Evolutionary conservation across 768 basidiomycete genomes (phyloP), one percentile per base, ranked within the genome.

Genomic region (Mrakia blollopis): DNA sequence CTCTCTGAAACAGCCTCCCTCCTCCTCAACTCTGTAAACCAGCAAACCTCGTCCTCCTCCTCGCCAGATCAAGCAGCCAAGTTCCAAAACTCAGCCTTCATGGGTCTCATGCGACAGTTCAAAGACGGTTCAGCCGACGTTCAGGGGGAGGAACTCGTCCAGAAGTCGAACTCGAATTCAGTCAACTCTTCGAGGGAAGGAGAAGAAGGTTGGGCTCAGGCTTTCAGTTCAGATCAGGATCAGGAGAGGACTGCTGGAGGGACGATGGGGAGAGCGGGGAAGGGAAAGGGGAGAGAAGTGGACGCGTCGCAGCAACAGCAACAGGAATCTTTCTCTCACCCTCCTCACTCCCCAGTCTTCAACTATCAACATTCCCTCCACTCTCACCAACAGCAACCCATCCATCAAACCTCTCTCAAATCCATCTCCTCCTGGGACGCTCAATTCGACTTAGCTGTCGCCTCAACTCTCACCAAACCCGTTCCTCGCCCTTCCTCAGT

Each of bases 101-200:
- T 97, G 86, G 87, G 87, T 30, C 86, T 97, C 37, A 96, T 97
- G 94, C 88, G 87, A 72, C 89, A 92, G 82, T 84, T 97, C 74
- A 86, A 92, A 54, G 94, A 94, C 83, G 88, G 89, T 11, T 88
- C 91, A 80, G 86, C 93, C 57, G 86, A 89, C 23, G 90, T 96
- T 3, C 89, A 91, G 68, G 92, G 91, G 28, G 90, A 94, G 81
- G 84, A 89, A 72, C 88, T 97, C 83, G 91, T 95, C 16, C 80
- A 82, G 65, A 11, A 68, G 39, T 21, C 37, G 65, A 25, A 16
- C 13, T 32, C 61, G 8, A 18, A 61, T 50, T 25, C 32, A 21
- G 61, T 79, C 39, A 6, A 16, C 18, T 50, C 35, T 39, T 60
- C 84, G 87, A 76, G 80, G 60, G 35, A 78, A 70, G 54, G 80